These are phyloP conservation scores for Leptodontidium sp. DNA, from an alignment of 2,329 filamentous ascomycete genomes.

Conservation along the genomic window DNA sequence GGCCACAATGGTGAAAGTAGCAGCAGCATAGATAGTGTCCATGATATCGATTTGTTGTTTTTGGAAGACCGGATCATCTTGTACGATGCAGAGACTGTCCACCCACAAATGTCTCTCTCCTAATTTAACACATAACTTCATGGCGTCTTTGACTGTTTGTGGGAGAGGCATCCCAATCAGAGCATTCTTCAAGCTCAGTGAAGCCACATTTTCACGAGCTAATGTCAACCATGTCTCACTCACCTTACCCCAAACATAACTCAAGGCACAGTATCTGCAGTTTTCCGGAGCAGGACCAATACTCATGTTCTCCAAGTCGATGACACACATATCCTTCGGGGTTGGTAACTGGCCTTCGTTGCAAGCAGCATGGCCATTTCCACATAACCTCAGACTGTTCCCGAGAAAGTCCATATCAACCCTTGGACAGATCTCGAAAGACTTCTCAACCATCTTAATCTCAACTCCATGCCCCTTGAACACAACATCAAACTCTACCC, in stretches of 20 bases:
- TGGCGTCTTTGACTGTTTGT: constrained; percentile 21
- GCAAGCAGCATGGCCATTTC: neutral
- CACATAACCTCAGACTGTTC: constrained; percentile 2
- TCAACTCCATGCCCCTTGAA: constrained; percentile 12
- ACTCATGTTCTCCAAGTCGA: constrained; percentile 19
- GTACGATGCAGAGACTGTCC: constrained; percentile 20
- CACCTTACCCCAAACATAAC: constrained; percentile 25
- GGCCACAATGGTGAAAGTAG: constrained; percentile 20
- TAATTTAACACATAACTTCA: constrained; percentile 19
- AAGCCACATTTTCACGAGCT: constrained; percentile 9
- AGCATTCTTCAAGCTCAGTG: constrained; percentile 7
- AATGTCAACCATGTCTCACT: constrained; percentile 16
- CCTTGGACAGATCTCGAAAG: constrained; percentile 8
- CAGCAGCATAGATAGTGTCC: constrained; percentile 23
- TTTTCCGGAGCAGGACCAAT: constrained; percentile 9
- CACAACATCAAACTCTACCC: constrained; percentile 22
- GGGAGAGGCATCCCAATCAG: neutral
- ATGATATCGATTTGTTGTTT: constrained; percentile 24
- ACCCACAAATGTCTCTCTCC: constrained; percentile 22
- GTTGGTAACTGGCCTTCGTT: neutral
- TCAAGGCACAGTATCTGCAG: constrained; percentile 25
- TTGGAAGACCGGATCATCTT: constrained; percentile 16
- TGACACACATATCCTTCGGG: constrained; percentile 17
- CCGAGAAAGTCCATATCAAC: constrained; percentile 15
- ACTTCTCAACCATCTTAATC: neutral